Evolutionary conservation across 352 stramenopile genomes (phyloP).

Genomic region (Aphanomyces cochlioides): DNA sequence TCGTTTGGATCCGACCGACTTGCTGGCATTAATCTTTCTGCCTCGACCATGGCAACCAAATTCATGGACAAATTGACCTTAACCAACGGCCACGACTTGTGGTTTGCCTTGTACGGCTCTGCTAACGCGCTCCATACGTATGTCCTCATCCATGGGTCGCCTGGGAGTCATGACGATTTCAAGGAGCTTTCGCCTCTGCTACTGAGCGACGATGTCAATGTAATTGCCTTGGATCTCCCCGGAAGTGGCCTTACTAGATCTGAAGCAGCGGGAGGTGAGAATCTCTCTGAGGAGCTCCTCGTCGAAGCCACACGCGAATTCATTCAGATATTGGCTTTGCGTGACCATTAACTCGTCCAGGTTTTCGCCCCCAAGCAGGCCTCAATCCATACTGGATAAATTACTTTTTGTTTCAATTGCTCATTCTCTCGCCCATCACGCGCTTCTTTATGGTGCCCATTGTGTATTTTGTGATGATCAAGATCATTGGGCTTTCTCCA

Average conservation of each 20-base stretch:
- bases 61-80: too few species aligned
- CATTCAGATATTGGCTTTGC: neutral
- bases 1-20: too few species aligned
- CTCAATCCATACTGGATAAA: neutral
- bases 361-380: neutral
- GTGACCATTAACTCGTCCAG: neutral
- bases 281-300: neutral
- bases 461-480: neutral
- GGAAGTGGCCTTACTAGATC: neutral
- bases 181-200: conserved; percentile 15
- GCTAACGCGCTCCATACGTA: too few species aligned
- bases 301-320: neutral
- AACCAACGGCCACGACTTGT: too few species aligned
- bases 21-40: too few species aligned
- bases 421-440: neutral
- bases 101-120: too few species aligned
- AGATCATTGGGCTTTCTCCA: neutral
- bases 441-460: neutral
- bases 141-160: too few species aligned
- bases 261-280: neutral
- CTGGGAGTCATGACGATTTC: neutral
- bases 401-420: neutral
- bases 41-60: too few species aligned
- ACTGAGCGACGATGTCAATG: conserved; percentile 12
- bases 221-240: conserved; percentile 15